Evolutionary conservation across 805 yeast genomes (phyloP).

Genomic region (Lipomyces yamadae): DNA sequence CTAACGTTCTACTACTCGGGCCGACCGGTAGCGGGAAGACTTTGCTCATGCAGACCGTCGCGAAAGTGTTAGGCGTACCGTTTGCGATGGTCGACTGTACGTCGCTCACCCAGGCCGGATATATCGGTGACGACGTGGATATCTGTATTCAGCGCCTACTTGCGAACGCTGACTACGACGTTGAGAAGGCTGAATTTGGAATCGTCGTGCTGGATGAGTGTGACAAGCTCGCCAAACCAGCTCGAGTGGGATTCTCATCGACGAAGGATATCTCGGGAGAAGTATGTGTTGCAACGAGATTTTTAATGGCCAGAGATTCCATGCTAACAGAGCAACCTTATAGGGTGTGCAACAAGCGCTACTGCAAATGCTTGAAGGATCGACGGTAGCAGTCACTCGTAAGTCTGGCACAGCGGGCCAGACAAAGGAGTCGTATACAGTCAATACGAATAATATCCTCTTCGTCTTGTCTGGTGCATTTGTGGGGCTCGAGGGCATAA

Average conservation of each 20-base stretch:
- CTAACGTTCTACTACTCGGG: slow-evolving; percentile 61
- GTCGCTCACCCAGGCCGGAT: slow-evolving; percentile 66
- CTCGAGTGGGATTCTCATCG: slow-evolving; percentile 34
- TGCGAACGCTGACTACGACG: slow-evolving; percentile 57
- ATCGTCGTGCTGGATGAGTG: slow-evolving; percentile 65
- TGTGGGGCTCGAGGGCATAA: slow-evolving; percentile 59
- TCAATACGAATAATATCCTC: slow-evolving; percentile 61
- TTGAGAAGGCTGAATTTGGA: slow-evolving; percentile 58
- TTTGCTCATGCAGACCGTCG: slow-evolving; percentile 59
- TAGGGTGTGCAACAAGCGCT: slow-evolving; percentile 64
- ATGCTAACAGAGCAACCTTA: background rate
- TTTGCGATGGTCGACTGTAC: slow-evolving; percentile 66
- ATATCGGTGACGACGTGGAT: slow-evolving; percentile 68
- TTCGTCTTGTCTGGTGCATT: slow-evolving; percentile 68
- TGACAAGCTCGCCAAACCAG: slow-evolving; percentile 59
- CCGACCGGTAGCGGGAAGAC: slow-evolving; percentile 71
- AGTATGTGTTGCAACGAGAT: slow-evolving; percentile 2
- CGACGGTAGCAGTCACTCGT: slow-evolving; percentile 53
- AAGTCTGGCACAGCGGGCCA: slow-evolving; percentile 16
- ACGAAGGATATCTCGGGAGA: slow-evolving; percentile 64
- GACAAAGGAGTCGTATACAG: slow-evolving; percentile 49
- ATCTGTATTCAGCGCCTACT: slow-evolving; percentile 59
- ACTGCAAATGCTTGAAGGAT: slow-evolving; percentile 62
- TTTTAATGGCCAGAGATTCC: background rate
- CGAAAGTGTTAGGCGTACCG: slow-evolving; percentile 58